Percentiles rank a stretch among this genome's conserved stretches.
Evolutionary conservation across 2,329 filamentous ascomycete species (phyloP).

Genomic region (Hypoxylon sp.): DNA sequence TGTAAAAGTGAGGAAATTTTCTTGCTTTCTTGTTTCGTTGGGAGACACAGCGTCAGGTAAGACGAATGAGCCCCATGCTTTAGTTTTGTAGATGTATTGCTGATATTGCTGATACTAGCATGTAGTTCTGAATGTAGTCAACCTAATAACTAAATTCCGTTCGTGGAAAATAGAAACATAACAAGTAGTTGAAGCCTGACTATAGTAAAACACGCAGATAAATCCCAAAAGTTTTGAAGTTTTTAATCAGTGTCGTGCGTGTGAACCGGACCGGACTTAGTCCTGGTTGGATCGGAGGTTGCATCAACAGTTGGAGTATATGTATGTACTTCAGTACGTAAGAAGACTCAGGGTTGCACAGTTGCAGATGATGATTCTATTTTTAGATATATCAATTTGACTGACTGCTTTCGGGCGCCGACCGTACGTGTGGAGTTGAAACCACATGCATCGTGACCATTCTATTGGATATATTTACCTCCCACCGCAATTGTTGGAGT

Average conservation of each 20-base stretch:
- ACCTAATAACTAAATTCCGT: too few species aligned
- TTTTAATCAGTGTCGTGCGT: too few species aligned
- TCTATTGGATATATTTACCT: conserved; percentile 22
- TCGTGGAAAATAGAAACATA: too few species aligned
- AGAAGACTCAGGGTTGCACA: neutral
- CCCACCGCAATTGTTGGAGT: conserved; percentile 27
- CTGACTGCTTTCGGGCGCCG: conserved; percentile 15
- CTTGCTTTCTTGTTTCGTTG: conserved; percentile 21
- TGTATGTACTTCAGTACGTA: neutral
- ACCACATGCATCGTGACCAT: conserved; percentile 4
- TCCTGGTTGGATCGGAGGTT: conserved; percentile 35
- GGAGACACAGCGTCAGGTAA: conserved; percentile 18
- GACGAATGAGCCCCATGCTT: conserved; percentile 7
- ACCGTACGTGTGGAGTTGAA: conserved; percentile 17
- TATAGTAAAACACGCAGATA: neutral
- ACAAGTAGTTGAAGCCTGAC: too few species aligned
- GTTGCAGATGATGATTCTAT: conserved; percentile 33
- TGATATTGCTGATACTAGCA: too few species aligned
- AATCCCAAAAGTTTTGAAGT: too few species aligned
- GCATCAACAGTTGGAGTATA: conserved; percentile 29
- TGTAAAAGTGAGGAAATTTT: too few species aligned
- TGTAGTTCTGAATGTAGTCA: too few species aligned
- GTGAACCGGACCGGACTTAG: conserved; percentile 24
- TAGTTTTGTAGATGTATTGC: neutral
- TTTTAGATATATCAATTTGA: conserved; percentile 26